These are phyloP conservation scores for Penicillium samsonianum DNA, from an alignment of 495 filamentous ascomycete species.

Conservation along the genomic window DNA sequence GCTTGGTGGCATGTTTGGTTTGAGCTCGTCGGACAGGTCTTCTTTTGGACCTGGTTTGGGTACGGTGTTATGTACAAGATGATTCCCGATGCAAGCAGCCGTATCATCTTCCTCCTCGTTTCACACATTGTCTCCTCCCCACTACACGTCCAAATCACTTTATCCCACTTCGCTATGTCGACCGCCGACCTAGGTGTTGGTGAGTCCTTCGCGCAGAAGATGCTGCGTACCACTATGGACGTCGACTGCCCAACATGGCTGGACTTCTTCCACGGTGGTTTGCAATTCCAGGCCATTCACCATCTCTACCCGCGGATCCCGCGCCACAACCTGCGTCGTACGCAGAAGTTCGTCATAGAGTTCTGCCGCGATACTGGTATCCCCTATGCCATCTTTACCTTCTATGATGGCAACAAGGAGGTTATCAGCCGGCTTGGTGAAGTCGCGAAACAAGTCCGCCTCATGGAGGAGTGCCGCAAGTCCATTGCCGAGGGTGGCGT, in stretches of 20 bases:
- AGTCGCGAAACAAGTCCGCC: conserved; percentile 81
- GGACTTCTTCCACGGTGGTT: conserved; percentile 92
- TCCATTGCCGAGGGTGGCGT: conserved; percentile 48
- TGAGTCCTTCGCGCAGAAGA: conserved; percentile 94
- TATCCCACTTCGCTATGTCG: conserved; percentile 96
- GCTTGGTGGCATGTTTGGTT: conserved; percentile 90
- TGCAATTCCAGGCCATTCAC: conserved; percentile 97
- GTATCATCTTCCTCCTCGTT: conserved; percentile 76
- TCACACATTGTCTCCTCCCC: conserved; percentile 87
- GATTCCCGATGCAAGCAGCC: conserved; percentile 68
- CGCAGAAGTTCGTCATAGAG: conserved; percentile 80
- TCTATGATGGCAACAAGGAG: conserved; percentile 87
- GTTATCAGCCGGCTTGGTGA: conserved; percentile 84
- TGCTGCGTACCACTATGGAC: conserved; percentile 98
- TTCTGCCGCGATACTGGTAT: conserved; percentile 92
- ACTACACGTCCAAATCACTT: conserved; percentile 92
- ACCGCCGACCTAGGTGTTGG: conserved; percentile 83
- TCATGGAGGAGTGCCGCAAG: conserved; percentile 84
- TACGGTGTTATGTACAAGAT: conserved; percentile 78
- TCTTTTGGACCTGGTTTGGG: conserved; percentile 96
- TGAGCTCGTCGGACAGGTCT: conserved; percentile 75
- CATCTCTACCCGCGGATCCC: conserved; percentile 95
- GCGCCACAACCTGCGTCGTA: conserved; percentile 82
- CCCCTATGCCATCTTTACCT: conserved; percentile 92
- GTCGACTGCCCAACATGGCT: conserved; percentile 94